Base-by-base conservation (phyloP, 345 rosid species). In the Camelina hispida region DNA sequence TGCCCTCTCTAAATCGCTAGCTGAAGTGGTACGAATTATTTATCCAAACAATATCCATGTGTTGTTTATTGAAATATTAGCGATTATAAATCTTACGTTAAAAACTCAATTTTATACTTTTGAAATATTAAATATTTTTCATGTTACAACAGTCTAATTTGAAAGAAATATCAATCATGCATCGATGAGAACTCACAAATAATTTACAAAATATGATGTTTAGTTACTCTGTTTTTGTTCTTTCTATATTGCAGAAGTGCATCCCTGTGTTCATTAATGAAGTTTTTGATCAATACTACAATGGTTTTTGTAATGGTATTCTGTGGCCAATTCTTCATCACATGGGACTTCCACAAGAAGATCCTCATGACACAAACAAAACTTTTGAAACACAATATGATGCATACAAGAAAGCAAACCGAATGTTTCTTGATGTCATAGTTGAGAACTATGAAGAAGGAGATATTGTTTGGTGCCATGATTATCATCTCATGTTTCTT, bases 381-480 rank as follows among this genome's bases (percentile, higher is more conserved):
- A 91, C 94, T 73, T 91, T 81, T 69, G 91, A 93, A 84, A 86
- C 98, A 62, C 97, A 93, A 72, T 91, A 91, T 81, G 87, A 78
- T 78, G 96, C 98, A 57, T 93, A 89, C 78, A 89, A 86, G 88
- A 91, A 85, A 80, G 98, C 98, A 75, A 93, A 93, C 81, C 75
- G 86, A 84, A 87, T 89, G 94, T 91, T 91, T 87, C 96, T 93
- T 72, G 91, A 88, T 51, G 98, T 88, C 68, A 93, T 93, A 18
- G 86, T 83, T 40, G 35, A 83, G 71, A 93, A 93, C 76, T 93
- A 91, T 62, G 87, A 91, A 80, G 97, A 91, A 48, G 98, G 97
- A 65, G 98, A 91, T 82, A 86, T 86, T 73, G 94, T 93, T 13
- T 93, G 98, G 98, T 89, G 94, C 82, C 98, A 91, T 81, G 98